Evolutionary conservation across 768 basidiomycete genomes (phyloP), one percentile per base, ranked within the genome.

Genomic region (Coprinopsis cinerea): DNA sequence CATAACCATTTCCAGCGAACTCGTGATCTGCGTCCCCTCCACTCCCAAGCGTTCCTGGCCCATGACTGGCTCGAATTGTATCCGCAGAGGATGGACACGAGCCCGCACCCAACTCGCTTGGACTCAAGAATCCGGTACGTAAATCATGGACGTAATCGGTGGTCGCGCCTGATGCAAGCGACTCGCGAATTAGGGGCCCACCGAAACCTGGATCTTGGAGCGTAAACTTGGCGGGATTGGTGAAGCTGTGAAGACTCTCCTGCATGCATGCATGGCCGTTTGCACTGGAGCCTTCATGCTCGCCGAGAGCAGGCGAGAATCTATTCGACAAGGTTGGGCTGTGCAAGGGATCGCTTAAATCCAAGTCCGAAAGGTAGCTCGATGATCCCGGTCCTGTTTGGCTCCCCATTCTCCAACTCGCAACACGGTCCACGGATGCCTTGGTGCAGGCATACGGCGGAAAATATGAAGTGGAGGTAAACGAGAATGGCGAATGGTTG

Each of bases 261-360:
- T 85, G 80, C 15, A 67, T 66, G 35, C 78, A 23, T 92, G 72
- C 59, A 79, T 68, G 11, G 75, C 69, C 47, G 95, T 65, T 4
- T 94, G 79, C 48, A 92, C 87, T 28, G 81, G 75, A 7, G 90
- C 89, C 23, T 70, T 81, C 1, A 88, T 94, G 9, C 66, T 63
- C 11, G 82, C 67, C 1, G 74, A 70, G 35, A 96, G 76, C 57
- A 27, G 7, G 5, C 6, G 15, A 23, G 44, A 28, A 9, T 45
- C 9, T 14, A 23, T 6, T 45, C 9, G 25, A 11, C n/a, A n/a
- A n/a, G n/a, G n/a, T n/a, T n/a, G 11, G 45, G 28, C 17, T 17
- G 30, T 35, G 28, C 30, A 37, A 36, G 14, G 22, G 28, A 4
- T 44, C 49, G 17, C 15, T 22, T 26, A 49, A 30, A 4, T 51